These are phyloP conservation scores for Trichophyton verrucosum DNA, from an alignment of 2,329 filamentous ascomycete species.

Conservation along the genomic window DNA sequence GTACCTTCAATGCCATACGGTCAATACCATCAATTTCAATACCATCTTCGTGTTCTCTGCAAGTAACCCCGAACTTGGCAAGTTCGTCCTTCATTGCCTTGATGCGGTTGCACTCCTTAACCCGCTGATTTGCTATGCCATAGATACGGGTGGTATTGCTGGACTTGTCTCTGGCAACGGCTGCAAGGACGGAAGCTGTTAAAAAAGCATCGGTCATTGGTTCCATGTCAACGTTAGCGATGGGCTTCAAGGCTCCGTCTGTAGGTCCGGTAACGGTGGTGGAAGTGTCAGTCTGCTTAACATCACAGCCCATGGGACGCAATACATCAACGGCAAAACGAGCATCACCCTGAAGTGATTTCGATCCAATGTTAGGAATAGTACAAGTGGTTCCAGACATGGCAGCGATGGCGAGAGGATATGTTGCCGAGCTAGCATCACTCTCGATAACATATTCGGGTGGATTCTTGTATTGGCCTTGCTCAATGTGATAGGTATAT, in stretches of 20 bases:
- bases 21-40: constrained; percentile 54
- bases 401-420: constrained; percentile 83
- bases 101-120: constrained; percentile 97
- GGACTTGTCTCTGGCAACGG: constrained; percentile 63
- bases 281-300: constrained; percentile 70
- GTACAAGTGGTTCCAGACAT: constrained; percentile 94
- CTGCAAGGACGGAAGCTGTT: constrained; percentile 83
- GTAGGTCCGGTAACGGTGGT: constrained; percentile 89
- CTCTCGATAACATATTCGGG: constrained; percentile 83
- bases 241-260: constrained; percentile 56
- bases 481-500: constrained; percentile 88
- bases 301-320: constrained; percentile 81
- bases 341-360: constrained; percentile 86
- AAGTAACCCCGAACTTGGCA: constrained; percentile 80
- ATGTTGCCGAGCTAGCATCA: constrained; percentile 94
- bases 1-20: constrained; percentile 41
- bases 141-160: constrained; percentile 64
- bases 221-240: constrained; percentile 90
- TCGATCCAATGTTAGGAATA: constrained; percentile 87
- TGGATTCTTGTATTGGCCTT: constrained; percentile 71
- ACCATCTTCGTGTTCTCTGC: constrained; percentile 85
- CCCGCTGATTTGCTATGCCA: constrained; percentile 92
- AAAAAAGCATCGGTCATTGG: constrained; percentile 98
- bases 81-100: constrained; percentile 89
- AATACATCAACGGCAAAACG: constrained; percentile 86